Conservation (phyloP, 495 filamentous ascomycete species). For the Staphylotrichum tortipilum region DNA sequence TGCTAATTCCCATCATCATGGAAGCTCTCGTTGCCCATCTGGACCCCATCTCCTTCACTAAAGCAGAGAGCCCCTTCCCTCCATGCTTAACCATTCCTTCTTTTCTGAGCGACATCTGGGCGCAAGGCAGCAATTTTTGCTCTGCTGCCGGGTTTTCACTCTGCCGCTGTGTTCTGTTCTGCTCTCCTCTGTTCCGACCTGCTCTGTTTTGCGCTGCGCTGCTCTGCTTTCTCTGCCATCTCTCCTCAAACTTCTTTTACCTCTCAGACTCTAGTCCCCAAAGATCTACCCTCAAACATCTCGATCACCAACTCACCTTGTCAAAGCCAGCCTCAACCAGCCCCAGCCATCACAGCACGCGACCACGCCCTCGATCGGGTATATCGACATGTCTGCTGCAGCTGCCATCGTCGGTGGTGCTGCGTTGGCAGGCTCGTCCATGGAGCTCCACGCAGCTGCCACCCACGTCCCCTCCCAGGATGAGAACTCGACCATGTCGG, state of each 20-base stretch:
- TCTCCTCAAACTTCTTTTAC: constrained; percentile 4
- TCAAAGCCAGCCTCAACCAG: neutral
- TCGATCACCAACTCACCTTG: constrained; percentile 23
- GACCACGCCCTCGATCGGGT: neutral
- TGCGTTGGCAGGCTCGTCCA: constrained; percentile 41
- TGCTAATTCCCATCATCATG: too few relatives aligned
- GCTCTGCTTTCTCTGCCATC: constrained; percentile 8
- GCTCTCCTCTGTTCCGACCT: too few relatives aligned
- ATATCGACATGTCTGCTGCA: constrained; percentile 42
- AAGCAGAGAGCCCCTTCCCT: too few relatives aligned
- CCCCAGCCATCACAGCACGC: constrained; percentile 1
- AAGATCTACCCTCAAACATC: constrained; percentile 22
- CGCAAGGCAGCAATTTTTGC: too few relatives aligned
- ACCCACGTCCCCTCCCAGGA: constrained; percentile 32
- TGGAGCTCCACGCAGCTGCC: constrained; percentile 29
- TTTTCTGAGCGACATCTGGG: too few relatives aligned
- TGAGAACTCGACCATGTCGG: constrained; percentile 32
- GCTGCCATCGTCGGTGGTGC: constrained; percentile 19
- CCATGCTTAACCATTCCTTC: too few relatives aligned
- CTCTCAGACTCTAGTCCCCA: constrained; percentile 1
- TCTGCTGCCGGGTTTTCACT: too few relatives aligned
- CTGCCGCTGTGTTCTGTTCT: too few relatives aligned
- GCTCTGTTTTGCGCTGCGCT: too few relatives aligned
- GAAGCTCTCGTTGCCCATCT: too few relatives aligned
- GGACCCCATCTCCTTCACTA: too few relatives aligned